Percentiles rank a stretch among this genome's conserved stretches.
Conservation (phyloP, 2,329 filamentous ascomycete species). For the Geosmithia morbida region DNA sequence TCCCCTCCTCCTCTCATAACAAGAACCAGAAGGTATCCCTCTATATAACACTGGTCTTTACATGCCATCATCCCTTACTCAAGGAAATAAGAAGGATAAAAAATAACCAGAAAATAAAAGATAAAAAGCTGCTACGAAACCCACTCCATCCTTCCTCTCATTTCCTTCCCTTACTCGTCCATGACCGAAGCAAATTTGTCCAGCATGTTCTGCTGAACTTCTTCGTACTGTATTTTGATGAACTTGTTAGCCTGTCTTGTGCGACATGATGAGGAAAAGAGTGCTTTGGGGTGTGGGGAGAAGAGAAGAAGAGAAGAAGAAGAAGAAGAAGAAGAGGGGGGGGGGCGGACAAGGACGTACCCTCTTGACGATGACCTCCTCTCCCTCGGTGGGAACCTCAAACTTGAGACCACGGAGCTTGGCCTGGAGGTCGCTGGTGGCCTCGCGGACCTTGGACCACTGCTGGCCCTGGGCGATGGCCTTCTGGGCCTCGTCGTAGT, state of each 20-base stretch:
- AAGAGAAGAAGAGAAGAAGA: neutral
- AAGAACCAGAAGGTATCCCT: neutral
- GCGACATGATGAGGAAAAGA: no score
- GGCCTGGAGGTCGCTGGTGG: conserved; percentile 73
- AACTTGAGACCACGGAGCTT: conserved; percentile 92
- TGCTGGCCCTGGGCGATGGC: conserved; percentile 78
- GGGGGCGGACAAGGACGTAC: conserved; percentile 27
- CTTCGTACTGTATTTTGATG: conserved; percentile 57
- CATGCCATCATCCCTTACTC: neutral
- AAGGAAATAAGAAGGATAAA: neutral
- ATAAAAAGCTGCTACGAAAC: neutral
- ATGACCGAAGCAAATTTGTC: conserved; percentile 95
- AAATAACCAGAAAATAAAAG: no score
- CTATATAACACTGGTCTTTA: conserved; percentile 2
- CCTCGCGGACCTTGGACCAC: conserved; percentile 88
- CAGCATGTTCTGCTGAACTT: conserved; percentile 77
- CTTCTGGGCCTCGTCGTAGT: conserved; percentile 96
- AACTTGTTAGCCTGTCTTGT: conserved; percentile 20
- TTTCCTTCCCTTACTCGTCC: conserved; percentile 56
- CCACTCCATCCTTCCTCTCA: no score
- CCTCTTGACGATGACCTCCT: conserved; percentile 74
- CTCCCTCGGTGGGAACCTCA: conserved; percentile 74
- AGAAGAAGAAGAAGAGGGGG: no score
- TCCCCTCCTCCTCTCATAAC: neutral
- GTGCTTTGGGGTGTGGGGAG: neutral